phyloP scores from a whole-genome alignment of 345 rosid genomes.

The Moricandia arvensis region DNA sequence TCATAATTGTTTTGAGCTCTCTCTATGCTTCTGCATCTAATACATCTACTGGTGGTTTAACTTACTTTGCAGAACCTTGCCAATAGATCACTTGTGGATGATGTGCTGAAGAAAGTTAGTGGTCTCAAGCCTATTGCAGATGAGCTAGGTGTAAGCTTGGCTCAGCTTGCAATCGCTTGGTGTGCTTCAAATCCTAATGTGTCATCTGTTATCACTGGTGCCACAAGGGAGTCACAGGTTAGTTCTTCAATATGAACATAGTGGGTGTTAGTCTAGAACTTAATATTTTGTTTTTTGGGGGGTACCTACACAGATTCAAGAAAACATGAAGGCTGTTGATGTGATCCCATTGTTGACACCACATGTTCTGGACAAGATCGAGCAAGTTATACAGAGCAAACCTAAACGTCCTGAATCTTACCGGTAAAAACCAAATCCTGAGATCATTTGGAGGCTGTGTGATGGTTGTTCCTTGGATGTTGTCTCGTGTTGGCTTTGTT shows the following conservation, averaged over 20 bases:
- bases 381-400: constrained; percentile 75
- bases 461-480: constrained; percentile 24
- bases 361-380: constrained; percentile 84
- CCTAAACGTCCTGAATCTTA: constrained; percentile 88
- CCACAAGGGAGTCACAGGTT: constrained; percentile 97
- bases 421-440: constrained; percentile 43
- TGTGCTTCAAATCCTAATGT: constrained; percentile 97
- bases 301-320: constrained; percentile 61
- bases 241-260: constrained; percentile 16
- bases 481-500: constrained; percentile 16
- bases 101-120: constrained; percentile 84
- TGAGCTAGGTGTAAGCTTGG: constrained; percentile 88
- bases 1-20: neutral
- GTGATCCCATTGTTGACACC: constrained; percentile 85
- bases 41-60: neutral
- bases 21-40: constrained; percentile 3
- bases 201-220: constrained; percentile 93
- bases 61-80: constrained; percentile 70
- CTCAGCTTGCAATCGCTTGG: constrained; percentile 99
- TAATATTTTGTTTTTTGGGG: neutral
- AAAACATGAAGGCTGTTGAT: constrained; percentile 95
- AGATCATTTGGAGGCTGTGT: constrained; percentile 2
- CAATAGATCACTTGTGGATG: constrained; percentile 83
- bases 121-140: constrained; percentile 96
- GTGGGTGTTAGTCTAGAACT: neutral